phyloP scores from a whole-genome alignment of 208 protist genomes.

The Leishmania mexicana region DNA sequence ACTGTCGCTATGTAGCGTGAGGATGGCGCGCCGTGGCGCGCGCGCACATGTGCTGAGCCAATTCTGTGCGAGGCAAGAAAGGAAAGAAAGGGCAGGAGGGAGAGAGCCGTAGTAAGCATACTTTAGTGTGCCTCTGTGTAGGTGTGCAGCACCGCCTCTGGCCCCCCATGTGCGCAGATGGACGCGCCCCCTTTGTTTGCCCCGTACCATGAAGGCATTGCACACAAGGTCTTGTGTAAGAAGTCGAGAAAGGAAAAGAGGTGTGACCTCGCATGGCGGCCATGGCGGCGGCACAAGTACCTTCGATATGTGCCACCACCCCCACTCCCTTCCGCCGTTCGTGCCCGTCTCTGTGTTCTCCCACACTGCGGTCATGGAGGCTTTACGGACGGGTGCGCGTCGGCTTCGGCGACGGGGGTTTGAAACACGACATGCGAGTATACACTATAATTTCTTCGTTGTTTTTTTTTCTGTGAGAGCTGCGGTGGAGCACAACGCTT shows the following conservation, averaged over 20 bases:
- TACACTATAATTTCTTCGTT: not conserved
- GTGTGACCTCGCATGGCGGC: not conserved
- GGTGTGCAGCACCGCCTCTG: not conserved
- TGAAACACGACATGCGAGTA: not conserved
- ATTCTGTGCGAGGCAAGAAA: not conserved
- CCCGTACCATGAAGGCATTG: not conserved
- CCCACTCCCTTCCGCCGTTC: not conserved
- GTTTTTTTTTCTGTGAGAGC: slow-evolving; percentile 1
- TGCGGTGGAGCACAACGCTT: not conserved
- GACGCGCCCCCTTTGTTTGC: not conserved
- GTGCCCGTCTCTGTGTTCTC: not conserved
- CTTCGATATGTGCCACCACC: not conserved
- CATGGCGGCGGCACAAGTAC: not conserved
- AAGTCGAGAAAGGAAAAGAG: slow-evolving; percentile 1
- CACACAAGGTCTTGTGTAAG: not conserved
- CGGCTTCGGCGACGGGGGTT: not conserved
- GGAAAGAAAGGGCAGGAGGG: not conserved
- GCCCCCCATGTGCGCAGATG: not conserved
- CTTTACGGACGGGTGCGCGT: not conserved
- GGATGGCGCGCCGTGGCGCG: slow-evolving; percentile 1
- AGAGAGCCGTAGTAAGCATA: not conserved
- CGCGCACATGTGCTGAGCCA: slow-evolving; percentile 3
- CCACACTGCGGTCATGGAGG: not conserved
- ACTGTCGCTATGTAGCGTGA: slow-evolving; percentile 1
- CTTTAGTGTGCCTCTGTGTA: not conserved